Evolutionary conservation across 2,329 filamentous ascomycete species (phyloP), one percentile per base, ranked within the genome.

Genomic region (Diaporthe humulicola): DNA sequence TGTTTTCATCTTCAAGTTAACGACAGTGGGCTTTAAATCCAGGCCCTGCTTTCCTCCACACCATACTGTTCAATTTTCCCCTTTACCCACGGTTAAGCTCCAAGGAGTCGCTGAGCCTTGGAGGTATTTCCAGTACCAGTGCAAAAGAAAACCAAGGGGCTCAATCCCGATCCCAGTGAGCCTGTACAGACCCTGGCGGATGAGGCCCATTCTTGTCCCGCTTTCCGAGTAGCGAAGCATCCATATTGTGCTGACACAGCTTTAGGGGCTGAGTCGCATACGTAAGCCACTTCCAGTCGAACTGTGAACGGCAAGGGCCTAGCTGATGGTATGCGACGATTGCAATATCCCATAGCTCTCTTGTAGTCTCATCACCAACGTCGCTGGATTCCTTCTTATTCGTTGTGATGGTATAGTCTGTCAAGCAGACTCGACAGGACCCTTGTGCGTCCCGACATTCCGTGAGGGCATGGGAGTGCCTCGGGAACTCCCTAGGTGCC

Each of bases 301-400:
- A 48, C 3, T 66, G 60, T 9, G 42, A 66, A 2, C 60, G 60
- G 40, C 60, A 48, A 48, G 60, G 17, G 25, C 40, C 60, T 8
- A 66, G 60, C 60, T 66, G 60, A 66, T 48, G 60, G 60, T 66
- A 66, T 12, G 42, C 42, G 36, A n/a, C 36, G 10, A 66, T 36
- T 17, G 17, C 28, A 8, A 66, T 66, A 3, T 66, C 40, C 60
- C 42, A 48, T 33, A 5, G 1, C 60, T 66, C 60, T 42, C 3
- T 17, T 38, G 14, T 61, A 15, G 57, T 19, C n/a, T 25, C 10
- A 2, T 17, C 4, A 5, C 33, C 19, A 22, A 48, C 60, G 2
- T 36, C 17, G 4, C 17, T 66, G 28, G 19, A 48, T 1, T 33
- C 2, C 22, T 3, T 66, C 9, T n/a, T 25, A 33, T 15, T 33